phyloP scores from a whole-genome alignment of 2,329 filamentous ascomycete genomes.

The Davidsoniella neocaledoniae region DNA sequence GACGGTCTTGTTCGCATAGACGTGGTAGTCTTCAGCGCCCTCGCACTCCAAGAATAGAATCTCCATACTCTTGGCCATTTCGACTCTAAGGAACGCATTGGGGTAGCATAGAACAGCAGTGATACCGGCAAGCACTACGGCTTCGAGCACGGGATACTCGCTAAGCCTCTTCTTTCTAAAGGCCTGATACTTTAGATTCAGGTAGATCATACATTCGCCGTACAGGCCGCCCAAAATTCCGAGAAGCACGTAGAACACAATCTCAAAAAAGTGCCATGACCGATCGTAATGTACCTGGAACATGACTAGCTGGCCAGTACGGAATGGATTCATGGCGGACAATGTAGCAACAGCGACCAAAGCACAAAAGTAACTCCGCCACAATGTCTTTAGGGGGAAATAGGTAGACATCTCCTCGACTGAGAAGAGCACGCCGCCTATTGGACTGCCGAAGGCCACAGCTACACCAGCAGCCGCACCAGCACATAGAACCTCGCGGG shows the following conservation, averaged over 20 bases:
- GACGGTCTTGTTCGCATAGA: conserved; percentile 64
- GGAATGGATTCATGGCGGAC: conserved; percentile 91
- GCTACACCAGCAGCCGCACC: conserved; percentile 90
- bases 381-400: conserved; percentile 93
- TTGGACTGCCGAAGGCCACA: conserved; percentile 93
- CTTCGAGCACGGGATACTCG: conserved; percentile 72
- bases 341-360: conserved; percentile 85
- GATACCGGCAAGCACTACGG: conserved; percentile 61
- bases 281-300: conserved; percentile 94
- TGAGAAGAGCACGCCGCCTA: conserved; percentile 90
- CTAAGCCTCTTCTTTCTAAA: conserved; percentile 87
- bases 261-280: conserved; percentile 94
- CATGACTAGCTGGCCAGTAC: conserved; percentile 96
- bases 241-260: conserved; percentile 79
- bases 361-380: conserved; percentile 96
- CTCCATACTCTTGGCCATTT: conserved; percentile 99
- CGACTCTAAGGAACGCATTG: conserved; percentile 85
- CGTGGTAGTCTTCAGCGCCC: conserved; percentile 72
- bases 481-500: conserved; percentile 82
- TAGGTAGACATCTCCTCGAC: conserved; percentile 95
- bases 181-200: conserved; percentile 79
- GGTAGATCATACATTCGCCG: conserved; percentile 93
- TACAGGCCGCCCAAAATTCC: conserved; percentile 90
- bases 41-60: conserved; percentile 91
- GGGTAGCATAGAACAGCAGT: conserved; percentile 94